phyloP scores from a whole-genome alignment of 192 early-diverging fungal genomes.

The Entrophospora sp. region DNA sequence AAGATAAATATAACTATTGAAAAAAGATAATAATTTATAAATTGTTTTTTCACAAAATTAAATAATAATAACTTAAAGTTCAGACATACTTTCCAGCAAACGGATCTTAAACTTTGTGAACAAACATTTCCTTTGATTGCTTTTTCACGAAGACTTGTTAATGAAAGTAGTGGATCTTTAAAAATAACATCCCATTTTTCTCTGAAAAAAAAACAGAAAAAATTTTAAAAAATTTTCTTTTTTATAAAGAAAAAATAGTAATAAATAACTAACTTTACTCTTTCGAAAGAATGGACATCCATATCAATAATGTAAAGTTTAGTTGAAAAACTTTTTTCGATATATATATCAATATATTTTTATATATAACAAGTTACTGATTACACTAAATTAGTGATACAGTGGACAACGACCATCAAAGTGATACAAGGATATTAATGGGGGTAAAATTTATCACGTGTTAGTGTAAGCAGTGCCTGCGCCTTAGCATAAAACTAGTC shows the following conservation, averaged over 20 bases:
- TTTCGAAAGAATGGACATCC: slow-evolving; percentile 9
- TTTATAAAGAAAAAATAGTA: neutral
- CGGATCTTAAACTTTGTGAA: slow-evolving; percentile 40
- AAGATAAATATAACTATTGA: slow-evolving; percentile 40
- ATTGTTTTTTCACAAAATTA: neutral
- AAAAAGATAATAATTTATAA: neutral
- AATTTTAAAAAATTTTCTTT: neutral
- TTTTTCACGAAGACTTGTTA: slow-evolving; percentile 34
- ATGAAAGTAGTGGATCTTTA: slow-evolving; percentile 37
- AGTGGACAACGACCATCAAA: too few species aligned
- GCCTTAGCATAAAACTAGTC: too few species aligned
- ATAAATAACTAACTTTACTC: slow-evolving; percentile 11
- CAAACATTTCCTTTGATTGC: slow-evolving; percentile 40
- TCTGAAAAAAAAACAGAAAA: slow-evolving; percentile 6
- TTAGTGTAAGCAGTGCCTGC: too few species aligned
- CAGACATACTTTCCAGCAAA: slow-evolving; percentile 49
- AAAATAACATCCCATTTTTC: slow-evolving; percentile 43
- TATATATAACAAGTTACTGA: too few species aligned
- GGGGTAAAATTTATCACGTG: too few species aligned
- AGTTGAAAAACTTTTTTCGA: too few species aligned
- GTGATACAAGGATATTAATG: too few species aligned
- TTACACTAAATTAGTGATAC: too few species aligned
- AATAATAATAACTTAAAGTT: neutral
- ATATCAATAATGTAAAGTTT: too few species aligned
- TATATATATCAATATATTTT: too few species aligned